Evolutionary conservation across 2,329 filamentous ascomycete genomes (phyloP), one percentile per base, ranked within the genome.

Genomic region (Trichoderma semiorbis): DNA sequence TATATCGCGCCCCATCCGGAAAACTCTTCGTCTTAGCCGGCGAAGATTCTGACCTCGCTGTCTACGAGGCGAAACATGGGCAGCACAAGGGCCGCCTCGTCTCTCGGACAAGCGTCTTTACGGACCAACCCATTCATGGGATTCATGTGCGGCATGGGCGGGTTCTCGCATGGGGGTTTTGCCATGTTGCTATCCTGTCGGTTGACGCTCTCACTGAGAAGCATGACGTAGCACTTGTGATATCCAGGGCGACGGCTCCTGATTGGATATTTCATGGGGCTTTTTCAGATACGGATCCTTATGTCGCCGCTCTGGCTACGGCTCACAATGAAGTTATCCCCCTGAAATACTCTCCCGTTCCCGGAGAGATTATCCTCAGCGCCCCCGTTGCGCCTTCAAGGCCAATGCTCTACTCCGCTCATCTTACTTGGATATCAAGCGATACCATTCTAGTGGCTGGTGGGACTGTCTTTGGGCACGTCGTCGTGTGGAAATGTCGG

Each of bases 401-500:
- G 57, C 95, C 94, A 2, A 94, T 97, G 69, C 86, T 99, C 8
- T 99, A 97, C 80, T 93, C 94, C 18, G 95, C 94, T 6, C 89
- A 93, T 77, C 81, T 97, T 21, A 82, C 86, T 50, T 93, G 91
- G 86, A 81, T 90, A 8, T 85, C 86, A 7, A 69, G 80, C 7
- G 83, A 85, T 58, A 84, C 85, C 66, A 84, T 97, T 60, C 85
- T 98, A 24, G 88, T 98, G 65, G 93, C 94, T 7, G 93, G 93
- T 3, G 96, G 96, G 1, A 98, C 96, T 0, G 94, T 95, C 1
- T 98, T 98, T 81, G 96, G 96, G 3, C 95, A 98, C 80, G 92
- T 99, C 39, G 85, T 98, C 47, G 88, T 97, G 18, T 98, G 96
- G 96, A 93, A 91, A 74, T 94, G 89, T 75, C 82, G 83, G 61